These are phyloP conservation scores for Starmera caribaea DNA, from an alignment of 805 yeast genomes.

Conservation along the genomic window DNA sequence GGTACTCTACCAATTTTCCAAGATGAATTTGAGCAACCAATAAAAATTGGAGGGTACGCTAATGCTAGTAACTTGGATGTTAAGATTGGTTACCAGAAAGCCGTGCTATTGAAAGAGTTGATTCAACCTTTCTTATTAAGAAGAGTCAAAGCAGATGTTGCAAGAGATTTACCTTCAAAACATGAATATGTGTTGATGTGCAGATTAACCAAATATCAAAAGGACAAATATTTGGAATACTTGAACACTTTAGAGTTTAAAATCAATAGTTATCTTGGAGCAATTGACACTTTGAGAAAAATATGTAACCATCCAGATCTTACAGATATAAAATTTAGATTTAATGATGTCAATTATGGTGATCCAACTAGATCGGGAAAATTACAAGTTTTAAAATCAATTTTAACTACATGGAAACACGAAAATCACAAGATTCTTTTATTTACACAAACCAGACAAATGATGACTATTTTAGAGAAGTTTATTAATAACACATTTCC, in stretches of 20 bases:
- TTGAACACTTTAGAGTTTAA: slow-evolving; percentile 71
- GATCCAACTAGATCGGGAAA: slow-evolving; percentile 69
- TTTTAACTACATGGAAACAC: slow-evolving; percentile 64
- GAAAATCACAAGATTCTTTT: slow-evolving; percentile 73
- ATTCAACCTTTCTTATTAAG: slow-evolving; percentile 85
- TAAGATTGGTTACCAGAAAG: slow-evolving; percentile 93
- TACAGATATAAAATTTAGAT: slow-evolving; percentile 33
- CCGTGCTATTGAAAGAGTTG: slow-evolving; percentile 78
- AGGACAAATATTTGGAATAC: slow-evolving; percentile 63
- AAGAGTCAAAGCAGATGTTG: slow-evolving; percentile 88
- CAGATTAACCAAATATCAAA: slow-evolving; percentile 68
- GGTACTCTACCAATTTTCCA: slow-evolving; percentile 95
- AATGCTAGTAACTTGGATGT: slow-evolving; percentile 95
- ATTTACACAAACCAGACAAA: slow-evolving; percentile 91
- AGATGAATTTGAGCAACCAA: slow-evolving; percentile 85
- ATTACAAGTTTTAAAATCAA: slow-evolving; percentile 75
- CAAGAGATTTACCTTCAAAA: slow-evolving; percentile 87
- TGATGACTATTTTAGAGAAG: slow-evolving; percentile 78
- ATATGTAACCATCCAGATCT: slow-evolving; percentile 96
- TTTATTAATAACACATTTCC: slow-evolving; percentile 37
- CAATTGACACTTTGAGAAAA: slow-evolving; percentile 83
- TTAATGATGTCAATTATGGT: slow-evolving; percentile 33
- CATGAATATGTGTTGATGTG: slow-evolving; percentile 93
- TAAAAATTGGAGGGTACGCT: slow-evolving; percentile 96
- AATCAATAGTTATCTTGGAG: slow-evolving; percentile 70